Evolutionary conservation across 352 stramenopile species (phyloP).

Genomic region (Phytophthora idaei): DNA sequence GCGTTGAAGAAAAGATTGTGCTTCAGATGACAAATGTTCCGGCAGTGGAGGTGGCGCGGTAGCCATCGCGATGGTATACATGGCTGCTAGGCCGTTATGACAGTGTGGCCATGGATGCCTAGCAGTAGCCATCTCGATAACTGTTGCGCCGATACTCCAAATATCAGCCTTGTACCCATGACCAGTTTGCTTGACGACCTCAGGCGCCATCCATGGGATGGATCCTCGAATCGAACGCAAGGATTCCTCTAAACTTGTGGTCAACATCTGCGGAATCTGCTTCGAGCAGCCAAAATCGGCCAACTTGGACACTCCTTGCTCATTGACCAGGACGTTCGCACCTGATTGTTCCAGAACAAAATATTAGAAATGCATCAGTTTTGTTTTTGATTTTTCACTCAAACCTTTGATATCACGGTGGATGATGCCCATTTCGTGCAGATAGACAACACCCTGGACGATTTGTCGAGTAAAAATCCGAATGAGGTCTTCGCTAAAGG

Average conservation of each 20-base stretch:
- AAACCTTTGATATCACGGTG: slow-evolving; percentile 94
- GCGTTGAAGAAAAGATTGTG: slow-evolving; percentile 57
- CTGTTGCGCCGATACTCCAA: slow-evolving; percentile 81
- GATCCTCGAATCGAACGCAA: slow-evolving; percentile 84
- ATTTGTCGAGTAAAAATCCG: slow-evolving; percentile 93
- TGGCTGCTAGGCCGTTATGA: slow-evolving; percentile 64
- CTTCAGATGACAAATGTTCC: slow-evolving; percentile 49
- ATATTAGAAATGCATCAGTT: not conserved
- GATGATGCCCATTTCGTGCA: slow-evolving; percentile 92
- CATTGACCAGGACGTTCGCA: slow-evolving; percentile 90
- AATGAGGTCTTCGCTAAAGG: slow-evolving; percentile 92
- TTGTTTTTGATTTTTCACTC: not conserved
- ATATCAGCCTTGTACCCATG: slow-evolving; percentile 82
- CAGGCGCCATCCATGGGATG: slow-evolving; percentile 86
- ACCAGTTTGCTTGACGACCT: slow-evolving; percentile 77
- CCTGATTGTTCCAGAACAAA: slow-evolving; percentile 30
- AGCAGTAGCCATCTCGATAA: slow-evolving; percentile 84
- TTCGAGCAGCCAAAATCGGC: slow-evolving; percentile 92
- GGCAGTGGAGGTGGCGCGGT: slow-evolving; percentile 61
- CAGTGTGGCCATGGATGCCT: slow-evolving; percentile 69
- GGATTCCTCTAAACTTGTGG: slow-evolving; percentile 82
- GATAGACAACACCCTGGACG: slow-evolving; percentile 89
- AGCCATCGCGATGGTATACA: slow-evolving; percentile 74
- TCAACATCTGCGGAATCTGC: slow-evolving; percentile 81
- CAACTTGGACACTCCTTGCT: slow-evolving; percentile 87